Base-by-base conservation (phyloP, 1,139 yeast species). In the Blastobotrys raffinosifermentans region DNA sequence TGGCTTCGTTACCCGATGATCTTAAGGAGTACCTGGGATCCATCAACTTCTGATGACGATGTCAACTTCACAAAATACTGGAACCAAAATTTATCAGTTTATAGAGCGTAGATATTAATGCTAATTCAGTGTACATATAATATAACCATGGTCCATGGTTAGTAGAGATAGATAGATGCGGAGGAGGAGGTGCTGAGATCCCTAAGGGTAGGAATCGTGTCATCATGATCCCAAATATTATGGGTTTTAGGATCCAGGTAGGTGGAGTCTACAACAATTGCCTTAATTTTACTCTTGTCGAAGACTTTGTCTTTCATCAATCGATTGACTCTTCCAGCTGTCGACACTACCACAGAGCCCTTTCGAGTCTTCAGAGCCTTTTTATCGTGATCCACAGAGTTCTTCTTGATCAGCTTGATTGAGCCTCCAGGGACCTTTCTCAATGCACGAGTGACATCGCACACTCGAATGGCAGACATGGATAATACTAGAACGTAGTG, bases 391-490 rank as follows among this genome's bases (percentile, higher is more conserved):
- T 67, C 66, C 27, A 80, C 54, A 46, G 77, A 74, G 55, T 82
- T 81, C 58, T 81, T 82, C 50, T 75, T 73, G 52, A 81, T 81
- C 30, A 81, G 57, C 53, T 80, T 81, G 38, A 80, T 46, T 2
- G 85, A 74, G 0, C 80, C 73, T 9, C 57, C 57, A 6, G 50
- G 47, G 7, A 53, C 23, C 2, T 43, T 20, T 7, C 79, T 77
- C 3, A 61, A 46, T 3, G 80, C 77, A 39, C 91, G 67, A 52
- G 75, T 76, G 2, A 79, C 69, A 50, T 81, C 89, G 60, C 91
- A 81, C 1, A 81, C 85, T 41, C 91, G 66, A 17, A 80, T 60
- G 1, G 89, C 89, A 0, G 87, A 80, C 69, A 75, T 71, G 3
- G 84, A 72, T 13, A 82, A 57, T 2, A 80, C 62, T n/a, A 80